These are phyloP conservation scores for Kazachstania kunashirensis DNA, from an alignment of 805 yeast genomes.

Conservation along the genomic window DNA sequence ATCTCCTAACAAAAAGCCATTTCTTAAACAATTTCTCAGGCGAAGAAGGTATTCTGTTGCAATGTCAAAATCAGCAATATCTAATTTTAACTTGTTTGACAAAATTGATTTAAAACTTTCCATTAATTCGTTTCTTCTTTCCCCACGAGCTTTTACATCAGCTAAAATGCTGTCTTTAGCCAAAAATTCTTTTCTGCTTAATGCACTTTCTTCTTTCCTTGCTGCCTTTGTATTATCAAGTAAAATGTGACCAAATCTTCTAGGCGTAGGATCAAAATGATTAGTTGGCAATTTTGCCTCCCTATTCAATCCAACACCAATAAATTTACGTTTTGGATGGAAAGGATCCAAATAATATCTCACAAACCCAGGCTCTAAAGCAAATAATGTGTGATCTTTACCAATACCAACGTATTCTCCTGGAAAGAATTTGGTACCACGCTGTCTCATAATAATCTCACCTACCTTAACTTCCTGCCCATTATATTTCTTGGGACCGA, in stretches of 20 bases:
- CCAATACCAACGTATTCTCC: constrained; percentile 90
- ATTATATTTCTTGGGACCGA: constrained; percentile 84
- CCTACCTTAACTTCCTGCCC: constrained; percentile 68
- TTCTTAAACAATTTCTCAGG: constrained; percentile 44
- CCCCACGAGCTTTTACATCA: constrained; percentile 34
- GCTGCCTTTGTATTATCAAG: constrained; percentile 37
- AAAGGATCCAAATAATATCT: constrained; percentile 90
- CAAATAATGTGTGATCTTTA: constrained; percentile 85
- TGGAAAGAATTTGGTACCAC: constrained; percentile 91
- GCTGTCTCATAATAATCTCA: constrained; percentile 81
- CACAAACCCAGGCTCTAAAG: constrained; percentile 87
- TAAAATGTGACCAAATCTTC: constrained; percentile 77
- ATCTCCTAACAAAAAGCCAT: constrained; percentile 48
- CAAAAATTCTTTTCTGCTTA: constrained; percentile 59
- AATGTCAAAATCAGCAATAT: constrained; percentile 24
- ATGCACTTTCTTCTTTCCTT: constrained; percentile 45
- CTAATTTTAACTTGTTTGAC: constrained; percentile 11
- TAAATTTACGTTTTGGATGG: constrained; percentile 84
- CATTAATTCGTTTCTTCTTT: constrained; percentile 28
- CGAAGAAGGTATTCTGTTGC: constrained; percentile 47
- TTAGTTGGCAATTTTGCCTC: constrained; percentile 69
- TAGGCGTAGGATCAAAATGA: constrained; percentile 78
- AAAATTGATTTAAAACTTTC: constrained; percentile 26
- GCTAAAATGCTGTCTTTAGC: constrained; percentile 44
- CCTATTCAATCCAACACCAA: constrained; percentile 71